Percentiles rank a stretch among this genome's conserved stretches.
Conservation (phyloP, 306 rosid species). For the Lathyrus aphaca region DNA sequence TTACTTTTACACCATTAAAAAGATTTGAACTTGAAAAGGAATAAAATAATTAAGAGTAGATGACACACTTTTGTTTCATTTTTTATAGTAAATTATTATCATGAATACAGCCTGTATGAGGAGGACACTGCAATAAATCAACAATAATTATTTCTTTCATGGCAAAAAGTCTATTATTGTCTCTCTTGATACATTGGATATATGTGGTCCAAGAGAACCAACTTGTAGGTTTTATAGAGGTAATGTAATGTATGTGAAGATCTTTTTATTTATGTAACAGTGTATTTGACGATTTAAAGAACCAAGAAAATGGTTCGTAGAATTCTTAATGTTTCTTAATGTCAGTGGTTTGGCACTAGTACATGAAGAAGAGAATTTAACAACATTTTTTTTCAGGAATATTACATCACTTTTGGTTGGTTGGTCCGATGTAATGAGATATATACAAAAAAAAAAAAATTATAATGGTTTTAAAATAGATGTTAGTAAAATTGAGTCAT, state of each 20-base stretch:
- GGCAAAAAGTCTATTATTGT: conserved; percentile 34
- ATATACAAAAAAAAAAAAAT: no score
- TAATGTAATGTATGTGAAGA: not conserved
- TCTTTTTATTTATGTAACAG: not conserved
- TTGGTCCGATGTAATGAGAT: no score
- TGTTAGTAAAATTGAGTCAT: no score
- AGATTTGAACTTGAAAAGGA: not conserved
- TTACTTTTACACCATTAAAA: conserved; percentile 30
- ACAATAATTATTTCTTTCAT: not conserved
- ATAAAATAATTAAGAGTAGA: conserved; percentile 8
- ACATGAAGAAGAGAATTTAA: no score
- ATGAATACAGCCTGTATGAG: conserved; percentile 34
- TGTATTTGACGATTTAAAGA: conserved; percentile 25
- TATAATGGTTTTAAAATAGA: no score
- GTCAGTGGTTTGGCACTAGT: no score
- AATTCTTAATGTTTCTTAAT: not conserved
- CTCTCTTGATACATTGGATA: conserved; percentile 40
- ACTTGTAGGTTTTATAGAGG: conserved; percentile 1
- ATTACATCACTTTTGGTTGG: no score
- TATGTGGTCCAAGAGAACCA: conserved; percentile 27
- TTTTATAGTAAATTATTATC: not conserved
- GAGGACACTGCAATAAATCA: conserved; percentile 34
- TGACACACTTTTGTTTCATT: conserved; percentile 28
- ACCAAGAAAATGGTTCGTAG: conserved; percentile 38
- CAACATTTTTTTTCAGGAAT: no score